Conservation (phyloP, 2,329 filamentous ascomycete genomes). For the Zasmidium citrigriseum region DNA sequence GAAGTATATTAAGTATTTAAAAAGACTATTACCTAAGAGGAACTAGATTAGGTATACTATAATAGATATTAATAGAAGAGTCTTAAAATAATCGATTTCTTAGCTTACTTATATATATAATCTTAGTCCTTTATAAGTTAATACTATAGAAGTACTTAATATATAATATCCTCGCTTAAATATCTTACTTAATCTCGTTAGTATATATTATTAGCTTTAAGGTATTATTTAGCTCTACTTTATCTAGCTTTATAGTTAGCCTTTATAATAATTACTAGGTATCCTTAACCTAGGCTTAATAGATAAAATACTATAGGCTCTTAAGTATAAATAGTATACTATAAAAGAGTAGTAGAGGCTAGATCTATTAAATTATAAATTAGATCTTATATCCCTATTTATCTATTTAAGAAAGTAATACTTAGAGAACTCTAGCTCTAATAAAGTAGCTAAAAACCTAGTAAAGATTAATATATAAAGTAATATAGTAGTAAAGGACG, state of each 20-base stretch:
- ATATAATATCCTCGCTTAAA: slow-evolving; percentile 34
- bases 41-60: slow-evolving; percentile 22
- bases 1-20: background rate
- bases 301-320: slow-evolving; percentile 36
- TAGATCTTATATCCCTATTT: slow-evolving; percentile 41
- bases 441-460: slow-evolving; percentile 47
- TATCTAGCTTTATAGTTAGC: background rate
- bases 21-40: slow-evolving; percentile 32
- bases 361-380: slow-evolving; percentile 42
- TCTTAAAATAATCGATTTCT: slow-evolving; percentile 43
- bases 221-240: slow-evolving; percentile 22
- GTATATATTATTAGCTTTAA: slow-evolving; percentile 37
- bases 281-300: slow-evolving; percentile 19
- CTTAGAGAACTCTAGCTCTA: slow-evolving; percentile 35
- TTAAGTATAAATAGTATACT: slow-evolving; percentile 24
- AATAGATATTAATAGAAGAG: slow-evolving; percentile 32
- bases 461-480: slow-evolving; percentile 59
- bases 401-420: slow-evolving; percentile 12
- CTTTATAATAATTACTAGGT: background rate
- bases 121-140: slow-evolving; percentile 40
- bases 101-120: slow-evolving; percentile 36
- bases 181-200: slow-evolving; percentile 32
- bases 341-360: slow-evolving; percentile 31
- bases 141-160: slow-evolving; percentile 40
- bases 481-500: slow-evolving; percentile 56